These are phyloP conservation scores for Calonectria pauciramosa DNA, from an alignment of 2,329 filamentous ascomycete species.

Conservation along the genomic window DNA sequence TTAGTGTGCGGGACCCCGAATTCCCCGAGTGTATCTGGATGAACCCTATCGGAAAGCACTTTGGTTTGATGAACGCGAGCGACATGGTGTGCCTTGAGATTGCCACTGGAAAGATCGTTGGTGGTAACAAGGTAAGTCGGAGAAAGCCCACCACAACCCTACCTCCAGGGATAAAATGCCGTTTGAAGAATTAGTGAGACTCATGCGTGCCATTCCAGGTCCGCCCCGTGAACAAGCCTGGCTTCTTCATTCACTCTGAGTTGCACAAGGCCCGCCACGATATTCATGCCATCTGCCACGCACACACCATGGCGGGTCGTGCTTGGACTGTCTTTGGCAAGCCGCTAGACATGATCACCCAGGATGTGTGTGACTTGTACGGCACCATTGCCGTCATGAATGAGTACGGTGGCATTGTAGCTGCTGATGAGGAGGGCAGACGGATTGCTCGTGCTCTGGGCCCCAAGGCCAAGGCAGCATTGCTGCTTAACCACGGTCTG, in stretches of 20 bases:
- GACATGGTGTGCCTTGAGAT: constrained; percentile 31
- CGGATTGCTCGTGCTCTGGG: constrained; percentile 75
- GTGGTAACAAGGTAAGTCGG: constrained; percentile 18
- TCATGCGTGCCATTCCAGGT: constrained; percentile 4
- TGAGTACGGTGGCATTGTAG: constrained; percentile 67
- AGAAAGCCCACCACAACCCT: background rate
- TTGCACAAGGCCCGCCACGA: constrained; percentile 76
- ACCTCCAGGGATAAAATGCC: constrained; percentile 22
- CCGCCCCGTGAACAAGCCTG: constrained; percentile 74
- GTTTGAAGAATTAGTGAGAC: background rate
- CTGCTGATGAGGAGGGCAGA: constrained; percentile 75
- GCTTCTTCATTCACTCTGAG: constrained; percentile 78
- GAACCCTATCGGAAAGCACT: constrained; percentile 29
- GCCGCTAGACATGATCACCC: constrained; percentile 79
- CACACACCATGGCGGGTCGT: constrained; percentile 75
- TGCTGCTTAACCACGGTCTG: constrained; percentile 80
- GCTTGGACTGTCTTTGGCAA: constrained; percentile 77
- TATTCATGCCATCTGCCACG: constrained; percentile 77
- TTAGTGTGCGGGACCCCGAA: constrained; percentile 26
- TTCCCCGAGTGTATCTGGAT: constrained; percentile 26
- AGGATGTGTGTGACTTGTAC: constrained; percentile 76
- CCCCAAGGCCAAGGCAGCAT: constrained; percentile 68
- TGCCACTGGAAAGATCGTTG: constrained; percentile 19
- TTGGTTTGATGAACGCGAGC: constrained; percentile 19
- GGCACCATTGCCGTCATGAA: constrained; percentile 69